These are phyloP conservation scores for Papiliotrema terrestris DNA, from an alignment of 1,284 basidiomycete genomes.

Conservation along the genomic window DNA sequence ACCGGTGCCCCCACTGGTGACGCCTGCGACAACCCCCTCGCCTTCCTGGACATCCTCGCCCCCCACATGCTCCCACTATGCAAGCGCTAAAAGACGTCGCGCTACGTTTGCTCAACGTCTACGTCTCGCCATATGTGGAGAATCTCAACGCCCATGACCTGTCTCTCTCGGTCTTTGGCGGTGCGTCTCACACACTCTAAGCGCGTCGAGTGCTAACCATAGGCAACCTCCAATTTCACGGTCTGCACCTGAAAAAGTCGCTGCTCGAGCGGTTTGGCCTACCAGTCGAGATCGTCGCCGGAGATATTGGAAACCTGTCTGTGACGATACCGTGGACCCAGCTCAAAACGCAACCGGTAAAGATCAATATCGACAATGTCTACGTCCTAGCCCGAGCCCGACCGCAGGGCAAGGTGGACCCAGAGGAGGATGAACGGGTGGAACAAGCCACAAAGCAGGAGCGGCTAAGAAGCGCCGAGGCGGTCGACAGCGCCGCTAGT, in stretches of 20 bases:
- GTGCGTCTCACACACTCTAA: constrained; percentile 49
- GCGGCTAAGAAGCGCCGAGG: constrained; percentile 81
- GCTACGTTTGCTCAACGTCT: constrained; percentile 70
- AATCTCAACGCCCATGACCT: constrained; percentile 93
- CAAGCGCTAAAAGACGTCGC: constrained; percentile 43
- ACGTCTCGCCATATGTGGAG: constrained; percentile 93
- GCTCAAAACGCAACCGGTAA: constrained; percentile 87
- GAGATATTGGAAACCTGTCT: constrained; percentile 87
- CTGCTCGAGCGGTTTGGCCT: constrained; percentile 94
- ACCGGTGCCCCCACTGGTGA: too few species aligned
- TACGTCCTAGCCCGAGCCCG: constrained; percentile 65
- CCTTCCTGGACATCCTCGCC: not conserved
- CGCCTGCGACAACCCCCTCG: not conserved
- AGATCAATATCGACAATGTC: constrained; percentile 89
- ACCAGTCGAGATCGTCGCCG: constrained; percentile 94
- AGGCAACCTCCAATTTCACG: constrained; percentile 81
- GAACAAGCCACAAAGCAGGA: constrained; percentile 85
- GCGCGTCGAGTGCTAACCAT: not conserved
- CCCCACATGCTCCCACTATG: constrained; percentile 20
- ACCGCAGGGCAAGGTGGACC: constrained; percentile 57
- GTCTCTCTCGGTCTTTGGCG: constrained; percentile 91
- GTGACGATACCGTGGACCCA: constrained; percentile 95
- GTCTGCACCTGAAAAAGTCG: constrained; percentile 85
- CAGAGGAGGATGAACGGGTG: constrained; percentile 78
- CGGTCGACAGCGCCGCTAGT: constrained; percentile 62